Percentiles rank a stretch among this genome's conserved stretches.
Conservation (phyloP, 2,329 filamentous ascomycete genomes). For the Alternaria tenuissima region DNA sequence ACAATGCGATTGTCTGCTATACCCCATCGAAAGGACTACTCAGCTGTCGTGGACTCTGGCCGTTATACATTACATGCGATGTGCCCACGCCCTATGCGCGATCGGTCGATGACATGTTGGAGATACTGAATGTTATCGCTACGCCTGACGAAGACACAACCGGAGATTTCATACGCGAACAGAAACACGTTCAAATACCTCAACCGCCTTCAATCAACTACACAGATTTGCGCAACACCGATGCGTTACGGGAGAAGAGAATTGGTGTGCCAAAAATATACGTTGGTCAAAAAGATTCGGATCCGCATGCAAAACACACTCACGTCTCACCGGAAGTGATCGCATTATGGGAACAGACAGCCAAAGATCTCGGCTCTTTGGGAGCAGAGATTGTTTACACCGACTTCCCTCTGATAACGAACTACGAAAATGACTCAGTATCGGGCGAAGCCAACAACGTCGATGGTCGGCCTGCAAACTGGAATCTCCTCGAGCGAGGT, state of each 20-base stretch:
- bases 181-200: conserved; percentile 57
- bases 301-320: conserved; percentile 45
- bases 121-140: conserved; percentile 59
- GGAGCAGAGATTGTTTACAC: conserved; percentile 56
- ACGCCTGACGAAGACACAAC: conserved; percentile 51
- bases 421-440: conserved; percentile 54
- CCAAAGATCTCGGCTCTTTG: conserved; percentile 49
- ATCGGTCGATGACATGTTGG: conserved; percentile 60
- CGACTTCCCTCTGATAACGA: conserved; percentile 58
- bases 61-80: conserved; percentile 66
- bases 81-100: conserved; percentile 63
- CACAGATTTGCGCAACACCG: conserved; percentile 43
- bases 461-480: conserved; percentile 54
- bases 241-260: conserved; percentile 54
- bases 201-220: conserved; percentile 45
- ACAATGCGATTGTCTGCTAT: conserved; percentile 65
- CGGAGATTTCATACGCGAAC: conserved; percentile 65
- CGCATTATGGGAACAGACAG: conserved; percentile 46
- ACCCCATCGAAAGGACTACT: conserved; percentile 64
- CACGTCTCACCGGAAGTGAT: conserved; percentile 51
- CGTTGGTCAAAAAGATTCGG: conserved; percentile 52
- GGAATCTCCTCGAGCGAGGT: conserved; percentile 58
- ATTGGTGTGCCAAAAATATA: conserved; percentile 63
- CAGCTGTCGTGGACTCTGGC: conserved; percentile 62
- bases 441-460: conserved; percentile 53